Percentiles rank a stretch among this genome's conserved stretches.
Evolutionary conservation across 1,139 yeast genomes (phyloP).

Genomic region (Geotrichum fermentans): DNA sequence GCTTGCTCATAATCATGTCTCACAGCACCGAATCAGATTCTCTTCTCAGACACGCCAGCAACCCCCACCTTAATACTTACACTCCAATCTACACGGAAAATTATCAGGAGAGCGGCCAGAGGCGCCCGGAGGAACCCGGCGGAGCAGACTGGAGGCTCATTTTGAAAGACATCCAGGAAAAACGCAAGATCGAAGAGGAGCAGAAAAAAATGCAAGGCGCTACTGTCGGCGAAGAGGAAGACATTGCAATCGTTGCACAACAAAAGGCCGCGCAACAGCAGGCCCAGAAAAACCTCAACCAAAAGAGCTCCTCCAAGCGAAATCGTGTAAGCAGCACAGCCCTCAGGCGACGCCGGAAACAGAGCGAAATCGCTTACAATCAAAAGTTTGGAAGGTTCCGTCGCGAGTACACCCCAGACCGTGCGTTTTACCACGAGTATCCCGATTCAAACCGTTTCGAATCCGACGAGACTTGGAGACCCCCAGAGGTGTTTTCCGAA

Average conservation of each 20-base stretch:
- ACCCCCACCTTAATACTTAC: not conserved
- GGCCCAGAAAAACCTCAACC: not conserved
- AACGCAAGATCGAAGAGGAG: slow-evolving; percentile 17
- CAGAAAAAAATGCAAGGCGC: slow-evolving; percentile 5
- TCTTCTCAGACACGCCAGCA: not conserved
- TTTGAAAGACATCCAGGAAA: slow-evolving; percentile 18
- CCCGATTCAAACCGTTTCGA: slow-evolving; percentile 32
- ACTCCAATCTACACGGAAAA: not conserved
- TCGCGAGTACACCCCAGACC: slow-evolving; percentile 19
- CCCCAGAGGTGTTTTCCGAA: slow-evolving; percentile 26
- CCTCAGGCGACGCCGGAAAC: slow-evolving; percentile 3
- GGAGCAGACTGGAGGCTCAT: slow-evolving; percentile 21
- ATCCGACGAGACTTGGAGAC: slow-evolving; percentile 34
- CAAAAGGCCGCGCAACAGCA: not conserved
- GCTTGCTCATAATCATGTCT: slow-evolving; percentile 13
- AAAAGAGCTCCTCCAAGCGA: not conserved
- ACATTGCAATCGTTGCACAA: not conserved
- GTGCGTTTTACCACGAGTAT: slow-evolving; percentile 30
- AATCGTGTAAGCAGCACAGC: not conserved
- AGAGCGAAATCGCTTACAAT: slow-evolving; percentile 1
- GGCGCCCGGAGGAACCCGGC: slow-evolving; percentile 11
- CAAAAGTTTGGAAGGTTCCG: slow-evolving; percentile 15
- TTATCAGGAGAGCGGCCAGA: not conserved
- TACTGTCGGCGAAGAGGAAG: not conserved
- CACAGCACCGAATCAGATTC: not conserved